Evolutionary conservation across 1,284 basidiomycete genomes (phyloP).

Genomic region (Leccinum fallax): DNA sequence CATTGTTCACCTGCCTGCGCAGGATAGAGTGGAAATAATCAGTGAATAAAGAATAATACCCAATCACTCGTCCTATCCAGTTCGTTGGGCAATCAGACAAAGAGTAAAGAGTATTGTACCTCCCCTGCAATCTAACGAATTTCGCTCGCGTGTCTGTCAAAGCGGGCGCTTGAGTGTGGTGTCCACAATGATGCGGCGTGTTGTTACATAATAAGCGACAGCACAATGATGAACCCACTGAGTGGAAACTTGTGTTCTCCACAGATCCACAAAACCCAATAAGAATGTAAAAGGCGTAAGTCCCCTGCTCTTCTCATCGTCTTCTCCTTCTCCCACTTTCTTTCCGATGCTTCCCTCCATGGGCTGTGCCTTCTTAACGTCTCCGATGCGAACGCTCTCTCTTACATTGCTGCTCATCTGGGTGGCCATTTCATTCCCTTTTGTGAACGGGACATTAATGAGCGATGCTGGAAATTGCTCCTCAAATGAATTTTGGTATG

Average conservation of each 20-base stretch:
- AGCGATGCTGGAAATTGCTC: constrained; percentile 16
- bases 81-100: constrained; percentile 21
- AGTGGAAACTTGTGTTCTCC: background rate
- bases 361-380: constrained; percentile 15
- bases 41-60: constrained; percentile 34
- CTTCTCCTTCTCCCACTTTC: constrained; percentile 2
- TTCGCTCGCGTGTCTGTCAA: constrained; percentile 19
- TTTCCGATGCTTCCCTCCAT: background rate
- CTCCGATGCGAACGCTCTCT: background rate
- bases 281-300: constrained; percentile 3
- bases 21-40: constrained; percentile 29
- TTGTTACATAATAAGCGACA: background rate
- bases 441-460: constrained; percentile 8
- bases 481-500: constrained; percentile 20
- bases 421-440: constrained; percentile 9
- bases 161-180: background rate
- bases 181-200: background rate
- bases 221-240: constrained; percentile 4
- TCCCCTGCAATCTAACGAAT: constrained; percentile 30
- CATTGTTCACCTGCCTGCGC: background rate
- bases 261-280: constrained; percentile 11
- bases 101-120: constrained; percentile 39
- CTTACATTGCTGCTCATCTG: constrained; percentile 3
- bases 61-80: constrained; percentile 24
- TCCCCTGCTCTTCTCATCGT: background rate